Conservation (phyloP, 2,329 filamentous ascomycete species). For the Colletotrichum sublineola region DNA sequence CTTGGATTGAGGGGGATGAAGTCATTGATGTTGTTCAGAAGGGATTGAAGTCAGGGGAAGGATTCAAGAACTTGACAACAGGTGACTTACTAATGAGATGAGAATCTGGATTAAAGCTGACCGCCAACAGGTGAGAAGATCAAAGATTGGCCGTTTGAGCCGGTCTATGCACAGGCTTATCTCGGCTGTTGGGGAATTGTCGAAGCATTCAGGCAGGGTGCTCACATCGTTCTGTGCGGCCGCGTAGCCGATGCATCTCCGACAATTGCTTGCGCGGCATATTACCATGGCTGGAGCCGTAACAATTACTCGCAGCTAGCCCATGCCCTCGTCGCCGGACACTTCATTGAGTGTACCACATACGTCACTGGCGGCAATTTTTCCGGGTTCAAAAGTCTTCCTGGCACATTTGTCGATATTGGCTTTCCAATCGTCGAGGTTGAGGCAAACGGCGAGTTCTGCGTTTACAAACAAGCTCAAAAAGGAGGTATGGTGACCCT, state of each 20-base stretch:
- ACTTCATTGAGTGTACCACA: constrained; percentile 64
- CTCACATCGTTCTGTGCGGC: constrained; percentile 59
- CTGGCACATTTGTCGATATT: constrained; percentile 48
- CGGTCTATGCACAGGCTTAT: constrained; percentile 59
- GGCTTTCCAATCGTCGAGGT: constrained; percentile 66
- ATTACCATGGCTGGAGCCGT: constrained; percentile 63
- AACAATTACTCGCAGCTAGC: constrained; percentile 61
- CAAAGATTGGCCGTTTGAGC: constrained; percentile 42
- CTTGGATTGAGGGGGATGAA: constrained; percentile 56
- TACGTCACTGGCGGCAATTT: constrained; percentile 68
- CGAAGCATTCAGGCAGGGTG: constrained; percentile 56
- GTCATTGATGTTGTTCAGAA: constrained; percentile 47
- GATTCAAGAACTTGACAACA: constrained; percentile 36
- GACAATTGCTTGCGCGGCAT: constrained; percentile 65
- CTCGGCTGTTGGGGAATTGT: constrained; percentile 61
- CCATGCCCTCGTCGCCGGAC: constrained; percentile 60
- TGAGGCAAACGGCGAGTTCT: constrained; percentile 56
- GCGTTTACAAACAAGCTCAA: constrained; percentile 48
- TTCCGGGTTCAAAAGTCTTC: constrained; percentile 56
- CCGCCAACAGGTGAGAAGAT: constrained; percentile 6
- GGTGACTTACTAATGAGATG: background rate
- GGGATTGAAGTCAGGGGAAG: constrained; percentile 7
- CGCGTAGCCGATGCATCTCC: constrained; percentile 60
- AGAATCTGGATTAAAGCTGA: background rate
- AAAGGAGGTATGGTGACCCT: constrained; percentile 54